A percentile compares a stretch with the other conserved stretches of the same genome.
Conservation (phyloP, 805 yeast genomes). For the Wickerhamiella australiensis region DNA sequence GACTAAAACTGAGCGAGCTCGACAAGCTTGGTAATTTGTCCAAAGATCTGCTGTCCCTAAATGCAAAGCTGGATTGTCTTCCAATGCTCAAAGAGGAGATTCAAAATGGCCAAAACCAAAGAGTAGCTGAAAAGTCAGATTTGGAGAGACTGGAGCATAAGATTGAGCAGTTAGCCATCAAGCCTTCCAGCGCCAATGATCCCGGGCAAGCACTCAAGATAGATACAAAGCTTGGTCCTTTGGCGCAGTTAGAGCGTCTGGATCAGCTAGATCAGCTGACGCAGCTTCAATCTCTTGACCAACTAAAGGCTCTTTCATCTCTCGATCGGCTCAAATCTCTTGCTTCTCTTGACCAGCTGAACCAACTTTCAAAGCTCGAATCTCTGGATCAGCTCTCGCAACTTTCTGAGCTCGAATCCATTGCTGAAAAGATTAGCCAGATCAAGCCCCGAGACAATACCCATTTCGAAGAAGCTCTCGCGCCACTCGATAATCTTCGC, state of each 20-base stretch:
- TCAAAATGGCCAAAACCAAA: neutral
- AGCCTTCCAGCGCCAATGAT: neutral
- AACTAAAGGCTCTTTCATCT: conserved; percentile 13
- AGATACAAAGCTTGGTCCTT: conserved; percentile 13
- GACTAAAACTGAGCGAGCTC: conserved; percentile 10
- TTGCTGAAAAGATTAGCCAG: conserved; percentile 3
- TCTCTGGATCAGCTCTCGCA: neutral
- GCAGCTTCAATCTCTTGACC: conserved; percentile 4
- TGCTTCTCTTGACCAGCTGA: neutral
- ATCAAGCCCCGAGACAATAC: neutral
- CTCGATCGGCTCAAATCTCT: conserved; percentile 9
- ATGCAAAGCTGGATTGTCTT: conserved; percentile 5
- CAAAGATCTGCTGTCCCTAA: conserved; percentile 5
- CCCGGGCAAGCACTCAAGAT: too few species aligned
- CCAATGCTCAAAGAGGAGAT: neutral
- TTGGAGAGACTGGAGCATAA: neutral
- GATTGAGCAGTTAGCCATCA: neutral
- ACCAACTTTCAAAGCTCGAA: neutral
- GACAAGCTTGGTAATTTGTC: conserved; percentile 7
- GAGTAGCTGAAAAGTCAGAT: neutral
- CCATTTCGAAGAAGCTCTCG: neutral
- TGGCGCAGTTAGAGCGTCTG: neutral
- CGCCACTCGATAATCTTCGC: conserved; percentile 10
- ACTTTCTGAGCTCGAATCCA: conserved; percentile 9
- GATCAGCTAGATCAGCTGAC: neutral